phyloP scores from a whole-genome alignment of 208 protist species.

The Trichomonas gallinae region DNA sequence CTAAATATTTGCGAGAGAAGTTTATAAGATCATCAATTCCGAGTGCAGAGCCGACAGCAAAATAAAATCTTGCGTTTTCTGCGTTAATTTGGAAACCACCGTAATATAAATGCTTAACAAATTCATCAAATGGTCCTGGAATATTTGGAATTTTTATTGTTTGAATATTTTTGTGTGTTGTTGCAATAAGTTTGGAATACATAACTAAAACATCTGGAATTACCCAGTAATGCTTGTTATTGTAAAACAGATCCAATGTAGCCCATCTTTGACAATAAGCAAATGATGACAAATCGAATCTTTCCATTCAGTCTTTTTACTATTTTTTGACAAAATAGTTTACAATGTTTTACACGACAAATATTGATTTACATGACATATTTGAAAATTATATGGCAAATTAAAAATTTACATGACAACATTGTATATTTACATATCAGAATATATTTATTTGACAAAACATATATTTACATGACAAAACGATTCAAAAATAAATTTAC shows the following conservation, averaged over 20 bases:
- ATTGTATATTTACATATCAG: too few relatives aligned
- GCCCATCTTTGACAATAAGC: not conserved
- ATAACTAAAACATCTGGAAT: not conserved
- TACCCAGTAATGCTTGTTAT: not conserved
- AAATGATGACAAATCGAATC: not conserved
- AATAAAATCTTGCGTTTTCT: not conserved
- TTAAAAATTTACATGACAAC: too few relatives aligned
- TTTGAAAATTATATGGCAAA: too few relatives aligned
- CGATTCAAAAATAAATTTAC: too few relatives aligned
- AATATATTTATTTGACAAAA: too few relatives aligned
- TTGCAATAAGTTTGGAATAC: not conserved
- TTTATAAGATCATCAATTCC: not conserved
- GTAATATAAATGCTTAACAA: not conserved
- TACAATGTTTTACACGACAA: too few relatives aligned
- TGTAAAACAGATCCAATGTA: not conserved
- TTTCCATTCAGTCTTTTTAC: not conserved
- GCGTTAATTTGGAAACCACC: not conserved
- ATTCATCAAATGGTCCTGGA: not conserved
- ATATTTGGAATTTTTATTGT: not conserved
- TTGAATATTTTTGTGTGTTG: not conserved
- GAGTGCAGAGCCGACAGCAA: not conserved
- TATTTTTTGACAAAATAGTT: too few relatives aligned
- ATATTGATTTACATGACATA: too few relatives aligned
- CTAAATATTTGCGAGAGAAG: not conserved
- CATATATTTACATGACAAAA: too few relatives aligned